phyloP scores from a whole-genome alignment of 148 eudicot genomes.

The Nepenthes mirabilis region DNA sequence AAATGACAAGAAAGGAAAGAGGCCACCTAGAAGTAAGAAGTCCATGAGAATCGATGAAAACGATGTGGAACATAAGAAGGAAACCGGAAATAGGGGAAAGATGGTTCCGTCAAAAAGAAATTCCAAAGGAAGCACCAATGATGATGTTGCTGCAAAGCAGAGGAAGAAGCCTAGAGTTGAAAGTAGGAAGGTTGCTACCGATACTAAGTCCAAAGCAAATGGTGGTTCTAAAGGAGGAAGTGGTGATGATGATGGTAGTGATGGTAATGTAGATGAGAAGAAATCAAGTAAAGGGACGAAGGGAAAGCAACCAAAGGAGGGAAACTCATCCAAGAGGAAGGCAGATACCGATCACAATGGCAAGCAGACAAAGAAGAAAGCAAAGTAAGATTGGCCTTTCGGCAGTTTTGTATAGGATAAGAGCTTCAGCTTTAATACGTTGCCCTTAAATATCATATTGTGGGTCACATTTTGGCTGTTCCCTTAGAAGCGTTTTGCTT shows the following conservation, averaged over 20 bases:
- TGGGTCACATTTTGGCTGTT: too few species aligned
- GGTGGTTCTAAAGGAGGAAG: conserved; percentile 5
- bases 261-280: conserved; percentile 10
- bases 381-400: conserved; percentile 5
- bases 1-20: conserved; percentile 16
- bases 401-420: too few species aligned
- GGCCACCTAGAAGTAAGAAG: conserved; percentile 18
- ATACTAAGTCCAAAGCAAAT: conserved; percentile 3
- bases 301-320: conserved; percentile 6
- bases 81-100: conserved; percentile 17
- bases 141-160: conserved; percentile 5
- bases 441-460: too few species aligned
- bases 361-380: conserved; percentile 20
- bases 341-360: conserved; percentile 5
- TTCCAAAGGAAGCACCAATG: conserved; percentile 5
- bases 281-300: conserved; percentile 7
- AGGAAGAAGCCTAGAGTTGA: conserved; percentile 6
- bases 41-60: conserved; percentile 6
- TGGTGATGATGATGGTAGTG: conserved; percentile 10
- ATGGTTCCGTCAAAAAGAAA: conserved; percentile 30
- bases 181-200: conserved; percentile 10
- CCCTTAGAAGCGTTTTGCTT: too few species aligned
- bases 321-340: conserved; percentile 7
- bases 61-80: conserved; percentile 15
- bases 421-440: too few species aligned